A percentile compares a stretch with the other conserved stretches of the same genome.
Evolutionary conservation across 352 stramenopile species (phyloP).

Genomic region (Pythium rhizo-oryzae): DNA sequence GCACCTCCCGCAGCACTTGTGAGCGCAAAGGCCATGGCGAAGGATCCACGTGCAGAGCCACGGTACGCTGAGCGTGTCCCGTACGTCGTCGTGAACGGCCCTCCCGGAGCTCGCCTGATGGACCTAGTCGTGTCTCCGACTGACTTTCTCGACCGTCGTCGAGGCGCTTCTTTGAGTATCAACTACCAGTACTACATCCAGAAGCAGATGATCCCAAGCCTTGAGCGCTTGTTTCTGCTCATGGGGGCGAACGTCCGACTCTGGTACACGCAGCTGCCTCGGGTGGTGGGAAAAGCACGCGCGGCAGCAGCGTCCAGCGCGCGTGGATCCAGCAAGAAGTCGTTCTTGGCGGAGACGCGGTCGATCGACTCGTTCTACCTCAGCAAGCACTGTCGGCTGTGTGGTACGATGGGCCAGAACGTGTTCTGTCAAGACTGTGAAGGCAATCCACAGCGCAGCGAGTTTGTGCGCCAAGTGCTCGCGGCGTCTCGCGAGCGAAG

Average conservation of each 20-base stretch:
- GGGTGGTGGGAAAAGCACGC: conserved; percentile 60
- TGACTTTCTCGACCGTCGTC: conserved; percentile 50
- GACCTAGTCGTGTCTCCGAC: conserved; percentile 90
- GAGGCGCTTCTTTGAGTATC: conserved; percentile 43
- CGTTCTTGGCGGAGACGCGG: conserved; percentile 28
- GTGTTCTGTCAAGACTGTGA: conserved; percentile 57
- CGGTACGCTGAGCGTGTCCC: conserved; percentile 86
- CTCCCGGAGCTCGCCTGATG: conserved; percentile 83
- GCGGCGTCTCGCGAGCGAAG: conserved; percentile 46
- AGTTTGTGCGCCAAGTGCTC: conserved; percentile 58
- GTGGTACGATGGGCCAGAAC: conserved; percentile 58
- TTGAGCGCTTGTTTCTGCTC: conserved; percentile 85
- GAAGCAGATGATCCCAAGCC: conserved; percentile 81
- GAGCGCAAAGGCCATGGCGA: conserved; percentile 75
- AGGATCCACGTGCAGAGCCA: conserved; percentile 75
- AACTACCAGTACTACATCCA: conserved; percentile 95
- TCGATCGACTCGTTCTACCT: conserved; percentile 87
- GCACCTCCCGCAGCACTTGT: conserved; percentile 79
- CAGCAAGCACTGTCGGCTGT: conserved; percentile 82
- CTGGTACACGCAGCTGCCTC: conserved; percentile 73
- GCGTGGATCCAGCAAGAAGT: conserved; percentile 7
- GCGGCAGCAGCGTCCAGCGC: background rate
- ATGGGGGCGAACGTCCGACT: conserved; percentile 75
- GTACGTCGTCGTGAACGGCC: conserved; percentile 92
- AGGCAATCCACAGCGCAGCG: conserved; percentile 61